Base-by-base conservation (phyloP, 768 basidiomycete species). In the Boletus eberwhitei region DNA sequence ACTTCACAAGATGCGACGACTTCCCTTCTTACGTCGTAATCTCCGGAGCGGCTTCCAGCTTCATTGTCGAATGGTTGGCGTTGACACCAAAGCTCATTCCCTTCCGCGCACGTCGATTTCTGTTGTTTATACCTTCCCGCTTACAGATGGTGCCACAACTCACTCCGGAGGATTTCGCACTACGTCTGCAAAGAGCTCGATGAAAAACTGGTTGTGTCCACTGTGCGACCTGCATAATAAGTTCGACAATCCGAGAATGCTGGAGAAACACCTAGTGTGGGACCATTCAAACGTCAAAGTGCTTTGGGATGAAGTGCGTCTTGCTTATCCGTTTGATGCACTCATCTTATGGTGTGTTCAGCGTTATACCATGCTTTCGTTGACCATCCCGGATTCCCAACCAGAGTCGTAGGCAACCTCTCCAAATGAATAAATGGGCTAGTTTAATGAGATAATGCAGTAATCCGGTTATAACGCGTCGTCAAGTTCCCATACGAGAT, bases 11-110 rank as follows among this genome's bases (percentile, higher is more conserved):
- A 69, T 71, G 12, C 59, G 56, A 16, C 72, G 71, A 48, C 73
- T 86, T 6, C 86, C 86, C 0, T 88, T 87, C 62, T 71, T 85
- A 21, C 70, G 65, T 26, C 79, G 82, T 12, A 82, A 80, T 58
- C 60, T 88, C 17, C 73, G 75, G 14, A 59, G 46, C 3, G 80
- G 81, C 2, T 87, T 87, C 61, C 55, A 51, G n/a, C 37, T 55
- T 19, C 73, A 72, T 21, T 87, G 84, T 62, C 57, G 50, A 29
- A 55, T 49, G 36, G 59, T 70, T 14, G 69, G 72, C 11, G 62
- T 85, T 26, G 70, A 73, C 4, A 70, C 70, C 19, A 48, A 62
- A 40, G 57, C 64, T 37, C 50, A 55, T 43, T 50, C 61, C 55
- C 58, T 50, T 37, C 67, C 61, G 4, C 34, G 9, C 39, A 57